Base-by-base conservation (phyloP, 2,329 filamentous ascomycete genomes). In the Tolypocladium capitatum region DNA sequence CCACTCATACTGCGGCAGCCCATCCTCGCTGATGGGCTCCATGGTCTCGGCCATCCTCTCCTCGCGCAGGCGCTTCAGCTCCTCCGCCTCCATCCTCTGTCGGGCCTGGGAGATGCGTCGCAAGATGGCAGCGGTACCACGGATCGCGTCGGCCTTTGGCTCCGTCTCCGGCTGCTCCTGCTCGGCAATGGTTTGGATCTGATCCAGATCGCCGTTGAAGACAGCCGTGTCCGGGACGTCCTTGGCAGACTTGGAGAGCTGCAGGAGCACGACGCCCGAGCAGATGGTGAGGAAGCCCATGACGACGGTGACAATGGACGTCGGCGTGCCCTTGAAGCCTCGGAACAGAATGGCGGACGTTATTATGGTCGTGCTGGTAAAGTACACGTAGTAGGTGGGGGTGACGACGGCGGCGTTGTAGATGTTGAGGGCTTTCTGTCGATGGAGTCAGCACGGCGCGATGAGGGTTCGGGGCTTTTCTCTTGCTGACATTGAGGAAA, bases 311-410 rank as follows among this genome's bases (percentile, higher is more conserved):
- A 86, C 74, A 49, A 98, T 97, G 27, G 85, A 79, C 6, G 80
- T 75, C 0, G 78, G 74, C 0, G 86, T 86, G 33, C 91, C 92
- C 61, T 94, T 91, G 75, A 98, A 96, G 8, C 92, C 92, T 53
- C 81, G 83, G 67, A 97, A 97, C 3, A 98, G 72, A 43, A 98
- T 82, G 4, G 90, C 86, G 0, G 91, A 96, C 6, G 90, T 94
- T 56, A 97, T 79, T 55, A 98, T 96, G 20, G 92, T 97, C 5
- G 89, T 85, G 56, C 84, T 94, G 35, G 92, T 98, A 64, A 98
- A 98, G 71, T 94, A 91, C 55, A 98, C 92, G 64, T 98, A 98
- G 69, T 98, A 98, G 2, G 92, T 98, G 1, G 92, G 92, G 0
- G 92, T 98, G 50, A 98, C 92, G 54, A 98, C 77, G 8, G 92